Base-by-base conservation (phyloP, 2,329 filamentous ascomycete genomes). In the Neonectria neomacrospora region DNA sequence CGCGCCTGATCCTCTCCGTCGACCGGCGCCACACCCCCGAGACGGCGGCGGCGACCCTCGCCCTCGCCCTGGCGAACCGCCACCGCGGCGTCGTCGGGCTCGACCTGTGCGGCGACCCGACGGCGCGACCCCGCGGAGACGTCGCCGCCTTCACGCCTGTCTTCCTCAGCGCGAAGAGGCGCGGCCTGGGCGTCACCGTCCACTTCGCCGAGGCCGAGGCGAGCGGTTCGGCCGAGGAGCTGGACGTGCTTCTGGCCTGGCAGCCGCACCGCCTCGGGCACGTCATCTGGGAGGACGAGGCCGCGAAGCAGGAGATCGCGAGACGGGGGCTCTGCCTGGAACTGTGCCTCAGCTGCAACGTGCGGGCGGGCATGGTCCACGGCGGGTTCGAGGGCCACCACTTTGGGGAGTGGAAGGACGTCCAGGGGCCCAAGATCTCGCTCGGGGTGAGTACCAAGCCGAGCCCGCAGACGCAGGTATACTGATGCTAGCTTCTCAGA, bases 341-440 rank as follows among this genome's bases (percentile, higher is more conserved):
- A 77, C 75, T 96, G 39, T 96, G 92, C 65, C 79, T 96, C 64
- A 93, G 89, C 68, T 95, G 92, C 77, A 96, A 96, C 71, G 91
- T 96, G 2, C 87, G 90, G 68, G 90, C 90, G 2, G 88, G 88
- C 67, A 88, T 96, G 87, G 88, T 91, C 54, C 79, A 82, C 1
- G 90, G 91, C 0, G 86, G 88, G 7, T 87, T 85, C 64, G 82
- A 84, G 61, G 88, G 88, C 52, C 92, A 96, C 77, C 92, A 96
- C 79, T 94, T 96, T 77, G 89, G 90, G 14, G 84, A 88, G 72
- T 96, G 92, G 92, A 84, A 79, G 78, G 79, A 80, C 48, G 81
- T 85, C 6, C 83, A 83, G 23, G 83, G 85, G 2, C 87, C 86
- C 54, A 83, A 86, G 4, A 83, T 95, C 47, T 87, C 88, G 5